Conservation (phyloP, 371 early-diverging fungal genomes). For the Apophysomyces variabilis region DNA sequence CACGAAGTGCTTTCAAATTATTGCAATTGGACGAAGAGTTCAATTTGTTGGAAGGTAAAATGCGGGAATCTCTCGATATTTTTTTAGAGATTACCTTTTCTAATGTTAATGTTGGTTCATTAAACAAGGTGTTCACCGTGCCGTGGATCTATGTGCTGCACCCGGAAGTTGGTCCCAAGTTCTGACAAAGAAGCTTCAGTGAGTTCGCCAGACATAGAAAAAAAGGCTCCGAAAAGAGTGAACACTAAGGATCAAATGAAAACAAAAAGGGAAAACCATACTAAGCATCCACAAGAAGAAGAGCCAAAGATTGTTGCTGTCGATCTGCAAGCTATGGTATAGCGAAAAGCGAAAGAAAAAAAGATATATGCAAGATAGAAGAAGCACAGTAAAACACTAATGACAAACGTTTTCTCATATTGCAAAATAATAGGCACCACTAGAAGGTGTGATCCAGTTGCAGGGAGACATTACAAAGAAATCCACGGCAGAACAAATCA, state of each 20-base stretch:
- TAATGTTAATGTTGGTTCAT: background rate
- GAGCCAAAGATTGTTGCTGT: conserved; percentile 93
- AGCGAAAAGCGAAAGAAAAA: too few relatives aligned
- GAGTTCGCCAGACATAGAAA: conserved; percentile 17
- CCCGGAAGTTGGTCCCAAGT: conserved; percentile 99
- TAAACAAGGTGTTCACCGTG: conserved; percentile 77
- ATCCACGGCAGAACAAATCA: conserved; percentile 90
- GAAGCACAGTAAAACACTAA: too few relatives aligned
- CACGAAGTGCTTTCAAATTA: conserved; percentile 98
- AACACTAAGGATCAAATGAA: too few relatives aligned
- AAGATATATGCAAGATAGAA: too few relatives aligned
- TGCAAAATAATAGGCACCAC: conserved; percentile 69
- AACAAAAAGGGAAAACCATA: conserved; percentile 56
- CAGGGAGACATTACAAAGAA: conserved; percentile 99
- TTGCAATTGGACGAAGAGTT: conserved; percentile 92
- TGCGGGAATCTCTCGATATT: too few relatives aligned
- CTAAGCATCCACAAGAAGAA: conserved; percentile 54
- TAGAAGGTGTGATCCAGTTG: conserved; percentile 91
- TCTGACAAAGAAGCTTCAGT: conserved; percentile 73
- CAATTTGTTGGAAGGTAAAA: conserved; percentile 79
- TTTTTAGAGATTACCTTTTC: too few relatives aligned
- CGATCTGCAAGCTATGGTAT: conserved; percentile 97
- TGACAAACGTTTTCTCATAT: background rate
- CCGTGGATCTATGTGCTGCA: conserved; percentile 99
- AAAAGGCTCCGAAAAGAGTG: background rate